Evolutionary conservation across 345 rosid species (phyloP), one percentile per base, ranked within the genome.

Genomic region (Pugionium cornutum): DNA sequence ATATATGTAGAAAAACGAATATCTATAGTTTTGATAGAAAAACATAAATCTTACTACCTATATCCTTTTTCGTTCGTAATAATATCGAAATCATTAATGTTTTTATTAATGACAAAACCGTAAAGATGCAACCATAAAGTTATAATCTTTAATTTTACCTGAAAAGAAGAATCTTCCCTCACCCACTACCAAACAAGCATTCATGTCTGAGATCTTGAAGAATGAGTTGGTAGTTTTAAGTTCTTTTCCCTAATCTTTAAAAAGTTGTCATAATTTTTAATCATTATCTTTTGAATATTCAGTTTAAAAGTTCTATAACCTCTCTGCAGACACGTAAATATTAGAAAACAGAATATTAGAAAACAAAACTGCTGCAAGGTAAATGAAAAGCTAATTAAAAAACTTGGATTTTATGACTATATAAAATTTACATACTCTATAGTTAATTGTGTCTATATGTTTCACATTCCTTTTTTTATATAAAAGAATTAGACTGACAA

Each of bases 141-240:
- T 41, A 34, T 33, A 39, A 63, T 54, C 33, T 54, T 55, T 49
- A 64, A 72, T 28, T 58, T 72, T 46, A 18, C 65, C 53, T 42
- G 60, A 58, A 62, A 58, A 36, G 68, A 29, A 62, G 73, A 59
- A 74, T 65, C 75, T 66, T 50, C 54, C 32, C 53, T 64, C 75
- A 58, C 53, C 73, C 64, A 74, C 79, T 70, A 78, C 60, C 72
- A 69, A 67, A 82, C 76, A 69, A 69, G 75, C 80, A 77, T 81
- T 79, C 78, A 78, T 74, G 81, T 64, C 62, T 48, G 58, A 78
- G 77, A 71, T 67, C 78, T 78, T 79, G 82, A 76, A 75, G 79
- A 77, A 68, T 70, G 75, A 74, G 76, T 72, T 74, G 75, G 76
- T 62, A 45, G 65, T 56, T 57, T 40, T 64, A 48, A 57, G 4